Evolutionary conservation across 1,284 basidiomycete genomes (phyloP).

Genomic region (Volvariella surrecta): DNA sequence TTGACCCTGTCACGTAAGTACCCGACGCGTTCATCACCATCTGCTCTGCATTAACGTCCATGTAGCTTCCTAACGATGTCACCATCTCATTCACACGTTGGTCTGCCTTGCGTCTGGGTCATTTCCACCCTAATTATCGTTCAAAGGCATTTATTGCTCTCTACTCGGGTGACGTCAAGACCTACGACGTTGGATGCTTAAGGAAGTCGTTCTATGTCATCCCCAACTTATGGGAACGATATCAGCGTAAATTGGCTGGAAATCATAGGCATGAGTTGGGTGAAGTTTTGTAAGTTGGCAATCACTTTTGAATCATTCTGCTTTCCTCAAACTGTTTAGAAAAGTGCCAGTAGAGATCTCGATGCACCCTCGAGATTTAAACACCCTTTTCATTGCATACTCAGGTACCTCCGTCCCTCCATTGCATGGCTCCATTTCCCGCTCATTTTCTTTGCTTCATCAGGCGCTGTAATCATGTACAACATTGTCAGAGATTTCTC

Average conservation of each 20-base stretch:
- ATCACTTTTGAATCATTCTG: too few species aligned
- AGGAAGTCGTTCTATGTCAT: constrained; percentile 58
- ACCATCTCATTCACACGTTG: constrained; percentile 69
- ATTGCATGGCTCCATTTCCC: constrained; percentile 1
- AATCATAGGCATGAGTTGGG: constrained; percentile 38
- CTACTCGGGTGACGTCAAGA: constrained; percentile 49
- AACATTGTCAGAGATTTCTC: constrained; percentile 46
- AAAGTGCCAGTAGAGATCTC: constrained; percentile 49
- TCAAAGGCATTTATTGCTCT: constrained; percentile 51
- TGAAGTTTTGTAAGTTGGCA: too few species aligned
- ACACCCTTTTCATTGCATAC: constrained; percentile 76
- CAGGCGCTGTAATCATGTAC: constrained; percentile 68
- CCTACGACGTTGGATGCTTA: constrained; percentile 64
- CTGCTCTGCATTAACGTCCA: constrained; percentile 11
- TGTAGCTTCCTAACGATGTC: constrained; percentile 54
- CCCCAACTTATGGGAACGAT: constrained; percentile 69
- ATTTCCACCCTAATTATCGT: background rate
- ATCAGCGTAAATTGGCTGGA: constrained; percentile 59
- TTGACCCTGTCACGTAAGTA: constrained; percentile 33
- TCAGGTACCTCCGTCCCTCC: constrained; percentile 41
- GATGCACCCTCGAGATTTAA: constrained; percentile 76
- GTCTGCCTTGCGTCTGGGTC: constrained; percentile 18
- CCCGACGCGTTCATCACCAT: too few species aligned
- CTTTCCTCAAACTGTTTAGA: constrained; percentile 18
- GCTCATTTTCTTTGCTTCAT: constrained; percentile 1